Conservation (phyloP, 163 green algal genomes). For the Volvox carteri region DNA sequence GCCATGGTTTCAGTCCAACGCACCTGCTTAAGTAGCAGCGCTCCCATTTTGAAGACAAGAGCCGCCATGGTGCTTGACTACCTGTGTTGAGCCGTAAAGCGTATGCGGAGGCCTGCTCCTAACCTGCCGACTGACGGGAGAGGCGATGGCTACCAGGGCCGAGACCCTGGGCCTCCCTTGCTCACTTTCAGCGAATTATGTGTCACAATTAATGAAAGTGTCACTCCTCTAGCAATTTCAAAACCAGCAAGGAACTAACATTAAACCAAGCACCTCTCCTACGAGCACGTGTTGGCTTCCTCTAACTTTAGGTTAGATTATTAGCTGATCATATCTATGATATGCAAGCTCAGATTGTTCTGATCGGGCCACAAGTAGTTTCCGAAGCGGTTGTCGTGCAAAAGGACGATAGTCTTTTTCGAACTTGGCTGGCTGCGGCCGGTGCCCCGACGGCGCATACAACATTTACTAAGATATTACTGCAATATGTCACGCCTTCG, state of each 20-base stretch:
- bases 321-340: too few relatives aligned
- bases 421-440: neutral
- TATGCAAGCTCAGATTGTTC: too few relatives aligned
- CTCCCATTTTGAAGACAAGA: conserved; percentile 83
- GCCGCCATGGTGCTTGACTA: conserved; percentile 72
- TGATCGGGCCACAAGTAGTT: too few relatives aligned
- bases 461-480: neutral
- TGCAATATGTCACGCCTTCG: neutral
- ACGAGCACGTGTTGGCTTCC: too few relatives aligned
- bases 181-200: too few relatives aligned
- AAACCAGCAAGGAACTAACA: too few relatives aligned
- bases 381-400: neutral
- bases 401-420: neutral
- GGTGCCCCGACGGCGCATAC: neutral
- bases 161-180: neutral
- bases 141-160: neutral
- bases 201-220: too few relatives aligned
- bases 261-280: too few relatives aligned
- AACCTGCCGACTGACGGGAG: neutral
- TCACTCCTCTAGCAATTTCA: too few relatives aligned
- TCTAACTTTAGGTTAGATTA: too few relatives aligned
- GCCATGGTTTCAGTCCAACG: neutral
- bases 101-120: neutral
- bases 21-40: conserved; percentile 71
- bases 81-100: neutral